These are phyloP conservation scores for Saxispiralis lemnorum DNA, from an alignment of 495 filamentous ascomycete genomes.

Conservation along the genomic window DNA sequence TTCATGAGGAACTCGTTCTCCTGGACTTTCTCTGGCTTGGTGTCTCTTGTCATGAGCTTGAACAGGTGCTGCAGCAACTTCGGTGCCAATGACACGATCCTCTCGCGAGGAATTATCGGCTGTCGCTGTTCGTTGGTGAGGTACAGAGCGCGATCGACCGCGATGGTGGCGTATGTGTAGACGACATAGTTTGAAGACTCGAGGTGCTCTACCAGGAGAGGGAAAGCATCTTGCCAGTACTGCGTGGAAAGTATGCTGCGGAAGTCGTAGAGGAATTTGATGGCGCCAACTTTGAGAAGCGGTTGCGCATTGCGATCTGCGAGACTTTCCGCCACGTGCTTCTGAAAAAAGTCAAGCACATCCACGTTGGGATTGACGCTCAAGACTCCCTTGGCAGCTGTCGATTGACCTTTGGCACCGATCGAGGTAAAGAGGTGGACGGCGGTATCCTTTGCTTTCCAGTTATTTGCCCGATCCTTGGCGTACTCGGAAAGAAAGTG, in stretches of 20 bases:
- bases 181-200: conserved; percentile 79
- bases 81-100: conserved; percentile 62
- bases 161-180: conserved; percentile 91
- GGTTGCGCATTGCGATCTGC: conserved; percentile 50
- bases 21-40: conserved; percentile 75
- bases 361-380: conserved; percentile 64
- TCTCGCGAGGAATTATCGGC: conserved; percentile 53
- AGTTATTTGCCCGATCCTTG: conserved; percentile 51
- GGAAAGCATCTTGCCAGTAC: conserved; percentile 76
- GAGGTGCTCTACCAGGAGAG: conserved; percentile 76
- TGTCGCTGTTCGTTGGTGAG: conserved; percentile 54
- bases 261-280: conserved; percentile 94
- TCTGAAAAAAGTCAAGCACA: conserved; percentile 82
- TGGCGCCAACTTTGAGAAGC: conserved; percentile 88
- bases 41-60: conserved; percentile 63
- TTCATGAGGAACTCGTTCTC: conserved; percentile 98
- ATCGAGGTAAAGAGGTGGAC: conserved; percentile 89
- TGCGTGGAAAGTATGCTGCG: conserved; percentile 70
- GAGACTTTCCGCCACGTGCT: conserved; percentile 71
- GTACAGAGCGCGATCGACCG: conserved; percentile 73
- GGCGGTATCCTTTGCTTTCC: conserved; percentile 94
- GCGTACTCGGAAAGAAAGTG: conserved; percentile 56
- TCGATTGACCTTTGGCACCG: conserved; percentile 74
- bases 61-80: conserved; percentile 87
- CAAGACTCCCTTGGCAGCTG: conserved; percentile 69